Evolutionary conservation across 495 filamentous ascomycete genomes (phyloP).

Genomic region (Chaetomium tenue): DNA sequence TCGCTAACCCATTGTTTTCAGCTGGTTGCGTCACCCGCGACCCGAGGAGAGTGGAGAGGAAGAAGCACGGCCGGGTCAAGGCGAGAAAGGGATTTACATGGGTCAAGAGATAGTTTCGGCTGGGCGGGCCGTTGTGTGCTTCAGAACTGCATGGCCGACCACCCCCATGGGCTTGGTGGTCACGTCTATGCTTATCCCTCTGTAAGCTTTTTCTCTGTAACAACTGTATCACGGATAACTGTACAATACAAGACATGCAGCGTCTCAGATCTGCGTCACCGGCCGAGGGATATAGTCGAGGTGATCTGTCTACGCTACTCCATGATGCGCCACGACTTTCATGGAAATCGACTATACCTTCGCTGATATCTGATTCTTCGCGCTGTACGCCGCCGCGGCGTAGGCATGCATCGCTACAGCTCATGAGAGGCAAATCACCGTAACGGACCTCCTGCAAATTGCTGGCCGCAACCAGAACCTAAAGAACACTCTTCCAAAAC

Average conservation of each 20-base stretch:
- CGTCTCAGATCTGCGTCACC: conserved; percentile 5
- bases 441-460: no score
- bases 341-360: no score
- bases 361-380: no score
- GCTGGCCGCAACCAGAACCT: no score
- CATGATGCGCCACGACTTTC: no score
- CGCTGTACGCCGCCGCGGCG: no score
- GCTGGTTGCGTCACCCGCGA: conserved; percentile 92
- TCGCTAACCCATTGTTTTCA: conserved; percentile 43
- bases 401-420: no score
- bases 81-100: conserved; percentile 97
- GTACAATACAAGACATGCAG: conserved; percentile 28
- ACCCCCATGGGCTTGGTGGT: not conserved
- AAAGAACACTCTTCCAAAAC: no score
- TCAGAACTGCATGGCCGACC: conserved; percentile 25
- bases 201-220: conserved; percentile 29
- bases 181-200: conserved; percentile 14
- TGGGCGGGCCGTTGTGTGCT: conserved; percentile 17
- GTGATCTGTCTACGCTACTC: not conserved
- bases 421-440: no score
- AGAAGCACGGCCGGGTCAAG: conserved; percentile 95
- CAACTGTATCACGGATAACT: conserved; percentile 25
- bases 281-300: not conserved
- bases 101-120: conserved; percentile 73
- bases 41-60: conserved; percentile 88